Base-by-base conservation (phyloP, 179 eudicot species). In the Drosera spatulata region DNA sequence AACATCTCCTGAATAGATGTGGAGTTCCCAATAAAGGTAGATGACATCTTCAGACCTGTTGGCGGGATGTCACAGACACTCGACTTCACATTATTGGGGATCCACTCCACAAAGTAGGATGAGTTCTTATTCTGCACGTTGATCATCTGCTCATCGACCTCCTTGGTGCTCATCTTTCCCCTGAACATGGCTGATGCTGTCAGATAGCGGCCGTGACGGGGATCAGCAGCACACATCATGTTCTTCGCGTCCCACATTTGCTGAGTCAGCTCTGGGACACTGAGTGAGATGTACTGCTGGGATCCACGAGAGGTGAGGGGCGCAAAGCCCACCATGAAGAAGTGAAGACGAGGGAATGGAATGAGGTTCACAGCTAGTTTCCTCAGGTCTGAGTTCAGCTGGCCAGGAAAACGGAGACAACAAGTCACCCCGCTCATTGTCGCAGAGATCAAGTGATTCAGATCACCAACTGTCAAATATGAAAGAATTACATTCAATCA, bases 41-140 rank as follows among this genome's bases (percentile, higher is more conserved):
- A 22, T 22, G 33, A 22, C 33, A 22, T 22, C 33, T 22, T 22
- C 62, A 81, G 53, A 8, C 83, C 81, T 5, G 68, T 73, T 0
- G 83, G 83, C 4, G 83, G 81, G 63, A 81, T 79, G 58, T 81
- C 86, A 56, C 83, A 81, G 4, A 78, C 83, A 0, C 80, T 81
- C 1, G 86, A 79, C 62, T 78, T 78, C 42, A 81, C 83, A 55
- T 78, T 81, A 71, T 75, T 68, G 9, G 86, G 86, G 61, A 70
- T 75, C 12, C 33, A 22, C 33, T 22, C 33, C 33, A 22, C 33
- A 22, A 22, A 22, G 33, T 22, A 22, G 33, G 33, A 22, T 1
- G 33, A 22, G 33, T 22, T 22, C 33, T 22, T 22, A 22, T 22
- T 22, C 33, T 22, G 33, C 33, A 22, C 33, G 1, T 22, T 22